Conservation (phyloP, 2,329 filamentous ascomycete genomes). For the Paracamarosporium sp. region DNA sequence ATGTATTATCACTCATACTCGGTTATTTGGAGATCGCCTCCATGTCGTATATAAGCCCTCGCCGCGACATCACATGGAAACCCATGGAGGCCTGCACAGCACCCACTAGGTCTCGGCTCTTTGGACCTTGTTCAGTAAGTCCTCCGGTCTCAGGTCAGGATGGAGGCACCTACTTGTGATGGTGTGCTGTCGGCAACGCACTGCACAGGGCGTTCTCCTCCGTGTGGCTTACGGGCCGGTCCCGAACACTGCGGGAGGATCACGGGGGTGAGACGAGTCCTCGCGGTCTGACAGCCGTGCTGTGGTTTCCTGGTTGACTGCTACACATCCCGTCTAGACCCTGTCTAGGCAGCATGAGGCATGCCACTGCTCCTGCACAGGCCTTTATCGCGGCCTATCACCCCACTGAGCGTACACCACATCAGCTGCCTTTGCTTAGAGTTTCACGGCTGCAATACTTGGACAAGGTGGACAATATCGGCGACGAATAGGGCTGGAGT, state of each 20-base stretch:
- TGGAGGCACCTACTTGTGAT: conserved; percentile 1
- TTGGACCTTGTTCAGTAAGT: conserved; percentile 6
- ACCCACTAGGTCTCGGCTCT: conserved; percentile 11
- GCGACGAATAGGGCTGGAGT: conserved; percentile 22
- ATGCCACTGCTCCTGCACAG: conserved; percentile 19
- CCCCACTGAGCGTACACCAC: conserved; percentile 20
- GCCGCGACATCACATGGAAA: conserved; percentile 40
- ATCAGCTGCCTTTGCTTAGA: conserved; percentile 23
- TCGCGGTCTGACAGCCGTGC: conserved; percentile 20
- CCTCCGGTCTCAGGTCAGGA: conserved; percentile 6
- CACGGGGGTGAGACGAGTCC: conserved; percentile 21
- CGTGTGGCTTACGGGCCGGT: conserved; percentile 36
- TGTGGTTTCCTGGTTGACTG: conserved; percentile 23
- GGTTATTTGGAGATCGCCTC: conserved; percentile 45
- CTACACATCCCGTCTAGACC: conserved; percentile 23
- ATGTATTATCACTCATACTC: conserved; percentile 38
- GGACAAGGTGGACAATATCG: conserved; percentile 28
- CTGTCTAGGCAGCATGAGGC: conserved; percentile 30
- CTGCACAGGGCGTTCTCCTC: conserved; percentile 7
- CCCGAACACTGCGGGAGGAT: conserved; percentile 35
- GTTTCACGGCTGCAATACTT: conserved; percentile 29
- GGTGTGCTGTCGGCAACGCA: conserved; percentile 11
- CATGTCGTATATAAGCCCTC: conserved; percentile 26
- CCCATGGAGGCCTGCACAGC: conserved; percentile 17
- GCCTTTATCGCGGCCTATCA: conserved; percentile 36